Evolutionary conservation across 2,329 filamentous ascomycete species (phyloP), one percentile per base, ranked within the genome.

Genomic region (Alternaria brassicae): DNA sequence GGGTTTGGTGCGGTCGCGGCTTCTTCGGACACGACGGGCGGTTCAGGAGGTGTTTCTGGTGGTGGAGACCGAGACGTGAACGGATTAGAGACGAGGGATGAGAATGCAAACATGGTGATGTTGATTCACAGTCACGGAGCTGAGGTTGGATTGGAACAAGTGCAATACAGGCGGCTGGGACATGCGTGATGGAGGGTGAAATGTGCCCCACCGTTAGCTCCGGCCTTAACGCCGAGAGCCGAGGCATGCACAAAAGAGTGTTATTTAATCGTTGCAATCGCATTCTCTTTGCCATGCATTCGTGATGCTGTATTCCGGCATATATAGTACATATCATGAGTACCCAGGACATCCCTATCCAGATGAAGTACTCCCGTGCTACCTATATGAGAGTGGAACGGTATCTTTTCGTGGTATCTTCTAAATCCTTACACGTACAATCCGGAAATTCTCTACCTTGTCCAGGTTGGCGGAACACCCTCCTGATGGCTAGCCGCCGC

Each of bases 401-500:
- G 39, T 36, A 32, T 48, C 37, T 47, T 36, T 37, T 42, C 23
- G 37, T 55, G 56, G 51, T 58, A 58, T 58, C 56, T 58, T 54
- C 30, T 30, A 40, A 48, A 49, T 23, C 17, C 44, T 17, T 40
- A 17, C 27, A 56, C 25, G 19, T 36, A 37, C 15, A 51, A 1
- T 13, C 56, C 59, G 56, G 57, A 62, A 30, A 25, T 49, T 45
- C n/a, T 56, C 49, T 58, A 64, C 41, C 56, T 67, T 17, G 51
- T 55, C 56, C 64, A 58, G 6, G 48, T 42, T 2, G 67, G 63
- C 8, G 58, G 53, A 9, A 58, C 61, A 6, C 65, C 64, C 9
- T 44, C 52, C 9, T 57, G 50, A 23, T 70, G 66, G 19, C 65
- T 60, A 28, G 65, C 56, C 4, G 39, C 65, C 4, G 68, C 66